Percentiles rank a stretch among this genome's conserved stretches.
Conservation (phyloP, 352 stramenopile genomes). For the Pythium volutum region DNA sequence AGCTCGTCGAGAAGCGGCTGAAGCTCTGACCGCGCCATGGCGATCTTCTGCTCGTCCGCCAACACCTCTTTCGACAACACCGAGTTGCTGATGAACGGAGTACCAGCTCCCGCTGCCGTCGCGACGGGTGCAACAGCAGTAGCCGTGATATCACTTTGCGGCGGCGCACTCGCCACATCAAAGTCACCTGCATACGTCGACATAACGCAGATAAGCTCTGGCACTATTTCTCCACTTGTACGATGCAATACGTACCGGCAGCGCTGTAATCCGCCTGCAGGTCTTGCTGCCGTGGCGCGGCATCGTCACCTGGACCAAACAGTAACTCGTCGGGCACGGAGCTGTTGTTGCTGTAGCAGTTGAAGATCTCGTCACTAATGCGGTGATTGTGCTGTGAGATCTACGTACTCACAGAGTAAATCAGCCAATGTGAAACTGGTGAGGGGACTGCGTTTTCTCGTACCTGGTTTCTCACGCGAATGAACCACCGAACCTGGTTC, state of each 20-base stretch:
- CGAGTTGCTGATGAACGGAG: slow-evolving; percentile 9
- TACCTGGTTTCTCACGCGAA: slow-evolving; percentile 76
- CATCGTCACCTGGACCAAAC: slow-evolving; percentile 30
- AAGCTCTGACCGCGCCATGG: slow-evolving; percentile 55
- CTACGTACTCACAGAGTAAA: slow-evolving; percentile 19
- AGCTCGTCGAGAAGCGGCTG: slow-evolving; percentile 62
- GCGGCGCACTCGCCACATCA: slow-evolving; percentile 1
- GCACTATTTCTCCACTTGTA: no score
- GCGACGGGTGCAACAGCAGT: background rate
- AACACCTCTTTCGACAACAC: slow-evolving; percentile 37
- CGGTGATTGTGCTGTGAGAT: slow-evolving; percentile 76
- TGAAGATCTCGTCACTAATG: slow-evolving; percentile 76
- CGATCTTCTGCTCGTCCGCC: slow-evolving; percentile 57
- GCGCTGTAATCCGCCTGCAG: slow-evolving; percentile 2
- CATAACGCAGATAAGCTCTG: no score
- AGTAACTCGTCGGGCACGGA: slow-evolving; percentile 69
- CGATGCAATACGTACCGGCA: background rate
- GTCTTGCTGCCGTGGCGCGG: slow-evolving; percentile 10
- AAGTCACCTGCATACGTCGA: slow-evolving; percentile 3
- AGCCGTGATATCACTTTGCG: background rate
- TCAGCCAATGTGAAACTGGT: no score
- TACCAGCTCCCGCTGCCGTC: background rate
- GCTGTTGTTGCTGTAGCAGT: slow-evolving; percentile 80
- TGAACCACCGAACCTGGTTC: slow-evolving; percentile 51
- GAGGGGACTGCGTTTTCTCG: no score